Conservation (phyloP, 2,329 filamentous ascomycete species). For the Xylariaceae sp. region DNA sequence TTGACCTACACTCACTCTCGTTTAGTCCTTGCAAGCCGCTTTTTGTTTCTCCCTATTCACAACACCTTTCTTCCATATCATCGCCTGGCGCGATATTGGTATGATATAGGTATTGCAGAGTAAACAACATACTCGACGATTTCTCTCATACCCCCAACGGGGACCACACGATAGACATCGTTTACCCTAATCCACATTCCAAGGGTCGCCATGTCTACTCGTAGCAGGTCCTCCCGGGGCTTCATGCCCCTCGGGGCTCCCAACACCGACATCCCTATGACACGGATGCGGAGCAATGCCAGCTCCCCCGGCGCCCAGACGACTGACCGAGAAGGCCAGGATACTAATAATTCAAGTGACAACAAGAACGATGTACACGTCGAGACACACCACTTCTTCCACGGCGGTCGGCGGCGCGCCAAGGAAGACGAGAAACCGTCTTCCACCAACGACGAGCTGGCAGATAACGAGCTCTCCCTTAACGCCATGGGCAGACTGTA, state of each 20-base stretch:
- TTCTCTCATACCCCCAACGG: background rate
- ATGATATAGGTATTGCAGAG: conserved; percentile 5
- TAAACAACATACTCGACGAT: conserved; percentile 13
- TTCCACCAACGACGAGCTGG: conserved; percentile 40
- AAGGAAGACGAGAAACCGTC: conserved; percentile 37
- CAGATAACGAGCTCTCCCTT: conserved; percentile 49
- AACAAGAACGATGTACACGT: conserved; percentile 27
- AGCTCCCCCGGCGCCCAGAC: conserved; percentile 51
- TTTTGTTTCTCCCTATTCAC: background rate
- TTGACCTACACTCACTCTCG: no score
- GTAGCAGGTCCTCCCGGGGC: conserved; percentile 26
- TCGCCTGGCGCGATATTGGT: conserved; percentile 30
- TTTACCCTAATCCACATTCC: background rate
- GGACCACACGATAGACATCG: background rate
- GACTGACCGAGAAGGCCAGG: conserved; percentile 36
- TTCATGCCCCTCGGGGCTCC: conserved; percentile 28
- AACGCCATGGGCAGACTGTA: conserved; percentile 64
- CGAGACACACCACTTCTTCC: conserved; percentile 45
- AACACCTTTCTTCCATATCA: conserved; percentile 20
- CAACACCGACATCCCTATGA: conserved; percentile 28
- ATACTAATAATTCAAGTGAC: conserved; percentile 26
- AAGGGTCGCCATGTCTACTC: conserved; percentile 25
- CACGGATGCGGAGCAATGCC: conserved; percentile 48
- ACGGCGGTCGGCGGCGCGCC: conserved; percentile 45
- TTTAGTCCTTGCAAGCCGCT: background rate